Evolutionary conservation across 129 eudicot species (phyloP), one percentile per base, ranked within the genome.

Genomic region (Flaveria trinervia): DNA sequence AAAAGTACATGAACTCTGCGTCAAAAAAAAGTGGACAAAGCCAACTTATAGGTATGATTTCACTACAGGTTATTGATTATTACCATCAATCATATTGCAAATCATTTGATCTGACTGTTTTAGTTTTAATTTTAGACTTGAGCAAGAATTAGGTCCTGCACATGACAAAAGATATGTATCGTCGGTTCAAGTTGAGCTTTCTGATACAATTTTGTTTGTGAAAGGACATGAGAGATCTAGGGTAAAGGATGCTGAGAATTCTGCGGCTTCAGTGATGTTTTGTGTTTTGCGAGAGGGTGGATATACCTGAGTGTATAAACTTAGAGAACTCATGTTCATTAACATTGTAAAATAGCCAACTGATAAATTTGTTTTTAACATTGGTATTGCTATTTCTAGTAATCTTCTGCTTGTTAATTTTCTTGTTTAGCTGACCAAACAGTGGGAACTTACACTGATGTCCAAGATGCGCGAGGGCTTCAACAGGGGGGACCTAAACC

Each of bases 21-120:
- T 79, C 70, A 90, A 80, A 81, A 87, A 78, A 82, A 89, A 81
- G 68, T 93, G 98, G 98, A 82, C 84, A 18, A 87, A 79, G 65
- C 93, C 97, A 41, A 56, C 17, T 51, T 91, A 89, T 82, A 85
- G 84, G 98, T 93, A 86, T 69, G 73, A 2, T 57, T 69, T 20
- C 18, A 8, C 12, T 46, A 57, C 36, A 30, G 4, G 70, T 23
- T 66, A 36, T 57, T 57, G 46, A 65, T 65, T 65, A 65, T 72
- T 45, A 20, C 15, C 30, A 18, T 61, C 54, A 22, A 11, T 17
- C 5, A 23, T 5, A 49, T 49, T 39, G 25, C 22, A 61, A 56
- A 14, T 39, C 15, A 23, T 68, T 62, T 59, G 20, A 60, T 49
- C 15, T 64, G 14, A 16, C 7, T 13, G 26, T 39, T 76, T 17